Conservation (phyloP, 1,284 basidiomycete genomes). For the Microbotryum silenes-acaulis region DNA sequence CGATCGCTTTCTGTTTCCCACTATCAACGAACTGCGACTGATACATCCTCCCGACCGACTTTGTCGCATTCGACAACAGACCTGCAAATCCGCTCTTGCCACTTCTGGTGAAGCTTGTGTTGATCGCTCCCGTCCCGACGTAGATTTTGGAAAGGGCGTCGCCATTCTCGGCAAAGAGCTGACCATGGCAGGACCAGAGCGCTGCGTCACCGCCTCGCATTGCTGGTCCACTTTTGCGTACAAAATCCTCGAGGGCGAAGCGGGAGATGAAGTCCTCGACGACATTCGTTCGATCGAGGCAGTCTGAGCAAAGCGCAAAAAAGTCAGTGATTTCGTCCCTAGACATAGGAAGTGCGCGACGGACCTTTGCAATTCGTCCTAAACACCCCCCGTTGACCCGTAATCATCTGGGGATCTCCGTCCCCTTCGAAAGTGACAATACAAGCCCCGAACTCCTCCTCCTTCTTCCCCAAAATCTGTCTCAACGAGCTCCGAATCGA, state of each 20-base stretch:
- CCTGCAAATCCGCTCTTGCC: constrained; percentile 79
- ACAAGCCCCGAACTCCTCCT: constrained; percentile 74
- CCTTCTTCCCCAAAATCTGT: constrained; percentile 54
- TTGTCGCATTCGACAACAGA: constrained; percentile 88
- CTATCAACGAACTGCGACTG: constrained; percentile 98
- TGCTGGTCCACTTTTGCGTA: constrained; percentile 29
- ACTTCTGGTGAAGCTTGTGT: constrained; percentile 87
- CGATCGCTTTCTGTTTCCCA: constrained; percentile 87
- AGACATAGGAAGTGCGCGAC: background rate
- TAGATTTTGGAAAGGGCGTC: constrained; percentile 59
- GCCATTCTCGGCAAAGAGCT: constrained; percentile 80
- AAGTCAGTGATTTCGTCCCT: constrained; percentile 5
- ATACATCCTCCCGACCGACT: constrained; percentile 84
- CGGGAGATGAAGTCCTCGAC: constrained; percentile 82
- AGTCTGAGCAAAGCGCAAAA: constrained; percentile 37
- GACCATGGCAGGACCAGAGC: constrained; percentile 79
- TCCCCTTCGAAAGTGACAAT: constrained; percentile 55
- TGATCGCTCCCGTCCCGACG: constrained; percentile 91
- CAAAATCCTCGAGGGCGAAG: constrained; percentile 54
- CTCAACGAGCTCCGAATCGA: constrained; percentile 67
- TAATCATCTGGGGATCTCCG: constrained; percentile 59
- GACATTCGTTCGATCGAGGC: constrained; percentile 96
- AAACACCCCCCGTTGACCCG: constrained; percentile 80
- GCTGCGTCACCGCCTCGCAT: constrained; percentile 44
- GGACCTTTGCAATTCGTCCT: constrained; percentile 88